phyloP scores from a whole-genome alignment of 2,329 filamentous ascomycete genomes.

The Mycosphaerelloides madeirae region DNA sequence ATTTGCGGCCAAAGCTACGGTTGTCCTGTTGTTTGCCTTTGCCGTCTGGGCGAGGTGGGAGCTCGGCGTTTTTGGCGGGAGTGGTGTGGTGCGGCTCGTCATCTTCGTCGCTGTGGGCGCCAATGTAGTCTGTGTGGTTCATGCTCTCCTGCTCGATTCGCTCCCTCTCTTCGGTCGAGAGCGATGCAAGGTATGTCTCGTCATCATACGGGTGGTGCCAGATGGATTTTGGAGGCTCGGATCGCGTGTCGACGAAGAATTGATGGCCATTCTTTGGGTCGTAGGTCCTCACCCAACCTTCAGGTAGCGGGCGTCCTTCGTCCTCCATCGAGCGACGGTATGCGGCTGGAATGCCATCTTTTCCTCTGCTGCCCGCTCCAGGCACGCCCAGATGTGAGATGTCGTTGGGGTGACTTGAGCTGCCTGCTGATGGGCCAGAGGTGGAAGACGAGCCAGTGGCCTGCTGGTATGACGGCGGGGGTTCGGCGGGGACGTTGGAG shows the following conservation, averaged over 20 bases:
- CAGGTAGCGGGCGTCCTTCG: conserved; percentile 50
- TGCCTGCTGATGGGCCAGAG: background rate
- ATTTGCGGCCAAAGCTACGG: conserved; percentile 47
- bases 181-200: conserved; percentile 47
- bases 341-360: conserved; percentile 49
- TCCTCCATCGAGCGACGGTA: conserved; percentile 59
- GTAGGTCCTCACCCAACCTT: conserved; percentile 55
- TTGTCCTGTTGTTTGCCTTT: conserved; percentile 31
- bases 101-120: conserved; percentile 43
- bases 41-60: conserved; percentile 21
- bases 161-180: conserved; percentile 48
- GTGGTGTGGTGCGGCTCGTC: conserved; percentile 30
- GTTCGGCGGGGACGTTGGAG: conserved; percentile 11
- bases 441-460: conserved; percentile 15
- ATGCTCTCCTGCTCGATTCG: conserved; percentile 40
- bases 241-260: conserved; percentile 58
- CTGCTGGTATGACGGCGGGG: conserved; percentile 20
- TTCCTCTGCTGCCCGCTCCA: conserved; percentile 23
- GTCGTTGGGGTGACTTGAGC: conserved; percentile 8
- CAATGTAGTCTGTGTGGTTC: conserved; percentile 36
- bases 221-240: conserved; percentile 52
- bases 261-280: conserved; percentile 53
- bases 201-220: conserved; percentile 62
- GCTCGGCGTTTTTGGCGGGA: conserved; percentile 8
- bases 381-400: conserved; percentile 24